These are phyloP conservation scores for Dentipellis sp. DNA, from an alignment of 768 basidiomycete genomes.

Conservation along the genomic window DNA sequence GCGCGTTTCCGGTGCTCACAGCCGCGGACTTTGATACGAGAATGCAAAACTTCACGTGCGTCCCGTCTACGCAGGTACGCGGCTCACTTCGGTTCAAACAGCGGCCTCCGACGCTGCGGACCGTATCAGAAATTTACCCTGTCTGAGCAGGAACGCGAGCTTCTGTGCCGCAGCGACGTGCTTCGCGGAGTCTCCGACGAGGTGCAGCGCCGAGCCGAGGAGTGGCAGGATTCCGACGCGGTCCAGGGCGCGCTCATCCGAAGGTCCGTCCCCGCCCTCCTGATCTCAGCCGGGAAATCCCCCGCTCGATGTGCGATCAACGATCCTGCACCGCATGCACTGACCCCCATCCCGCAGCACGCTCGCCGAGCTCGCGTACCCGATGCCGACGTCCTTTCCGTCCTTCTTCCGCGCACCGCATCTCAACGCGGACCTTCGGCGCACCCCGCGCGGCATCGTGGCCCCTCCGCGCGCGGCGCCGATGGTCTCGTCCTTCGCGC, in stretches of 20 bases:
- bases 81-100: not conserved
- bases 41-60: conserved; percentile 32
- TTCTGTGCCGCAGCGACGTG: conserved; percentile 36
- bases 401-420: conserved; percentile 25
- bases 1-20: conserved; percentile 37
- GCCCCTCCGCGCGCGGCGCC: conserved; percentile 3
- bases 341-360: conserved; percentile 16
- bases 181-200: conserved; percentile 47
- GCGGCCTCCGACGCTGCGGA: not conserved
- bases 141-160: conserved; percentile 4
- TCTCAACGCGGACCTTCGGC: conserved; percentile 5
- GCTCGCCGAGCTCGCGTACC: conserved; percentile 43
- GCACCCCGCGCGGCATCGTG: conserved; percentile 6
- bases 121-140: too few species aligned
- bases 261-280: conserved; percentile 24
- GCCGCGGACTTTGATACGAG: conserved; percentile 18
- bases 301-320: not conserved
- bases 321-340: not conserved
- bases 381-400: conserved; percentile 55
- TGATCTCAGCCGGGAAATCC: too few species aligned
- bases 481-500: conserved; percentile 27
- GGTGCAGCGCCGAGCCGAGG: conserved; percentile 28
- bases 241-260: conserved; percentile 23
- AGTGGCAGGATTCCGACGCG: conserved; percentile 24
- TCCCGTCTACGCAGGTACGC: not conserved